These are phyloP conservation scores for Penicillium sumatraense DNA, from an alignment of 2,329 filamentous ascomycete genomes.

Conservation along the genomic window DNA sequence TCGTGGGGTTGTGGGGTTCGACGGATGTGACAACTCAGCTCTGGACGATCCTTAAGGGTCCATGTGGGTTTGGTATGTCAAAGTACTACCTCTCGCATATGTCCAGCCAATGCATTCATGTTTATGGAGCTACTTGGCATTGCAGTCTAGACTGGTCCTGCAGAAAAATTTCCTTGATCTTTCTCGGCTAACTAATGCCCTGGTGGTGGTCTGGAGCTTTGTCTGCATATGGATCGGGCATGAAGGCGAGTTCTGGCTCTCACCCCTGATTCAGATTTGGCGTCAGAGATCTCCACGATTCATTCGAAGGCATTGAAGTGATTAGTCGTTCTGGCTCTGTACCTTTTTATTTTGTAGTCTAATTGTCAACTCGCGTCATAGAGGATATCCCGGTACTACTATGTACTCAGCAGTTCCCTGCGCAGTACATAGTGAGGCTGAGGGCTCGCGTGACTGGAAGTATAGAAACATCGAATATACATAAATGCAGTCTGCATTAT, in stretches of 20 bases:
- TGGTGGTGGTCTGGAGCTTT: neutral
- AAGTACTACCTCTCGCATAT: neutral
- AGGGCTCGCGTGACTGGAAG: neutral
- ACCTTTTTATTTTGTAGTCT: neutral
- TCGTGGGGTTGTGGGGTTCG: neutral
- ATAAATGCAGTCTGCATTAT: neutral
- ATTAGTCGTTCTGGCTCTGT: no score
- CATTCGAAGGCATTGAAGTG: neutral
- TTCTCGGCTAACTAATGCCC: neutral
- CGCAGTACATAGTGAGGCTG: neutral
- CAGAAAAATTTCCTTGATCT: neutral
- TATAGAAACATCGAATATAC: neutral
- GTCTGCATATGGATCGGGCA: neutral
- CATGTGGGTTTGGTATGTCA: neutral
- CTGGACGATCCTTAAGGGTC: neutral
- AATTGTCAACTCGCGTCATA: neutral
- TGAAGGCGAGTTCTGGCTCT: neutral
- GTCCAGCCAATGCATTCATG: neutral
- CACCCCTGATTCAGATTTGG: neutral
- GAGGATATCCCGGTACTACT: no score
- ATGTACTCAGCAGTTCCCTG: no score
- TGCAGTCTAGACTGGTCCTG: neutral
- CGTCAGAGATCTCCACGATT: neutral
- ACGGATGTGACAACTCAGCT: slow-evolving; percentile 1
- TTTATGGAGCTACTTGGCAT: neutral